Base-by-base conservation (phyloP, 495 filamentous ascomycete genomes). In the Neurospora africana region DNA sequence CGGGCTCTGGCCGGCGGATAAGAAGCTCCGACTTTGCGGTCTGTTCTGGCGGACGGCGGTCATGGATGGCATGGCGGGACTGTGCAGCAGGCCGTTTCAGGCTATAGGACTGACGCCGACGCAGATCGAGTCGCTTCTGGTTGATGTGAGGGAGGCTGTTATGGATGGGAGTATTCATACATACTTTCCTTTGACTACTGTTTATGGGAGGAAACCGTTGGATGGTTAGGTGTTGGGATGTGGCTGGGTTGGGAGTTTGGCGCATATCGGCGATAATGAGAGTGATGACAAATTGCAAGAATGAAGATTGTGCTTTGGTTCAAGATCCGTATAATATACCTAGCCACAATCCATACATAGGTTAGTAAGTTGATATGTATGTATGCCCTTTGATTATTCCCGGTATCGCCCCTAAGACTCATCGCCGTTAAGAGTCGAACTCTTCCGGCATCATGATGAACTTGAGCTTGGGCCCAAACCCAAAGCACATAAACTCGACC, bases 111-210 rank as follows among this genome's bases (percentile, higher is more conserved):
- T 80, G 79, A 82, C 80, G 38, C 73, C 69, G 68, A 27, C 78
- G 68, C 79, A 83, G 74, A 83, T 83, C 27, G 81, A 83, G 75
- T 78, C 81, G 75, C 79, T 82, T 19, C 72, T 83, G 43, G 75
- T 82, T 11, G 80, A 82, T 19, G 81, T 83, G 38, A 69, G 81
- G 2, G 80, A 79, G 74, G 75, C 77, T 30, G 36, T 81, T 3
- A 80, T 79, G 79, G 73, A 81, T 33, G 35, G 21, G 1, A 75
- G 75, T 33, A 69, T 78, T 33, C 81, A 83, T 68, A 74, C 77
- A 10, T 83, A 80, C 44, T 75, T 80, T 13, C 72, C 72, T 7
- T 78, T 77, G 67, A 75, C 79, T 67, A 75, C 73, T 23, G 77
- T 83, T n/a, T 76, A 78, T 69, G 81, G 72, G 44, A 58, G 75